Percentiles rank a stretch among this genome's conserved stretches.
Evolutionary conservation across 2,329 filamentous ascomycete species (phyloP).

Genomic region (Calonectria pauciramosa): DNA sequence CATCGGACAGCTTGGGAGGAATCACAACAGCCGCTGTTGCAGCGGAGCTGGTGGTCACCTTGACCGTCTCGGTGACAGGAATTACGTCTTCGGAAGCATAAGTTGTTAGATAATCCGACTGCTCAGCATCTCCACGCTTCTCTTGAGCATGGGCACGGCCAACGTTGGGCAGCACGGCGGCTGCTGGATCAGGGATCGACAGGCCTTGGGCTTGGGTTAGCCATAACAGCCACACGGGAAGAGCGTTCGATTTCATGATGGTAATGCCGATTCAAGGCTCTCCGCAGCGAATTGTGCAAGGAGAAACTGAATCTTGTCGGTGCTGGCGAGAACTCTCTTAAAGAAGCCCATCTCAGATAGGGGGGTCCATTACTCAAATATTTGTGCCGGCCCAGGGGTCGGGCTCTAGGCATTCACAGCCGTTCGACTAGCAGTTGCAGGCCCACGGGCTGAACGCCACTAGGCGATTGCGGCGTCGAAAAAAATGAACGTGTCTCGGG

Average conservation of each 20-base stretch:
- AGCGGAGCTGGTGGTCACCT: conserved; percentile 41
- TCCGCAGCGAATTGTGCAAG: conserved; percentile 25
- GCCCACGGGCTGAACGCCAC: conserved; percentile 36
- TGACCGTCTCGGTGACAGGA: conserved; percentile 44
- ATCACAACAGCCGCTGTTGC: conserved; percentile 46
- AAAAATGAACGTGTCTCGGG: conserved; percentile 45
- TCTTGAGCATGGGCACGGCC: conserved; percentile 30
- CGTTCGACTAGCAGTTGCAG: conserved; percentile 42
- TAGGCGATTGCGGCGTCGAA: conserved; percentile 20
- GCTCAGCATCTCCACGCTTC: conserved; percentile 38
- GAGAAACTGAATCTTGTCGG: conserved; percentile 19
- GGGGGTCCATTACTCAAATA: conserved; percentile 40
- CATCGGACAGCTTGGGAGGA: conserved; percentile 47
- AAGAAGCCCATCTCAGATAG: conserved; percentile 19
- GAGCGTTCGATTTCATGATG: conserved; percentile 41
- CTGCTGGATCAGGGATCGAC: conserved; percentile 28
- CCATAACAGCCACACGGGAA: conserved; percentile 46
- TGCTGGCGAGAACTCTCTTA: conserved; percentile 26
- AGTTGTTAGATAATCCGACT: conserved; percentile 40
- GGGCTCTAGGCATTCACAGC: conserved; percentile 24
- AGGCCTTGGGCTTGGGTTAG: conserved; percentile 43
- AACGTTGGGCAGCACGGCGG: conserved; percentile 16
- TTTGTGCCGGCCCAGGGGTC: conserved; percentile 13
- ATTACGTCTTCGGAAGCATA: conserved; percentile 45
- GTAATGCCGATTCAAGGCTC: conserved; percentile 17